Base-by-base conservation (phyloP, 768 basidiomycete species). In the Suillus americanus region DNA sequence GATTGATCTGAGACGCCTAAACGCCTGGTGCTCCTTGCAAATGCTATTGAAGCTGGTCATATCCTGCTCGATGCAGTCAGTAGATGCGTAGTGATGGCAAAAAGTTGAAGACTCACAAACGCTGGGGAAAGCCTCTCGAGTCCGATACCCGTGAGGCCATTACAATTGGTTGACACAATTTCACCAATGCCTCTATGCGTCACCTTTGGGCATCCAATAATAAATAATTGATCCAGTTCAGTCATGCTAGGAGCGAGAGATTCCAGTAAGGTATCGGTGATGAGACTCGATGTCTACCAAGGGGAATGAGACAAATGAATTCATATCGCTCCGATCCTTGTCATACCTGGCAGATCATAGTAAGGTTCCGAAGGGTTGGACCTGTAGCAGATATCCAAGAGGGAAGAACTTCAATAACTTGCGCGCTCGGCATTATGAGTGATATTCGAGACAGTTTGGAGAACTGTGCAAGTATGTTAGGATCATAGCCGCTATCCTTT, bases 371-470 rank as follows among this genome's bases (percentile, higher is more conserved):
- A 57, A 94, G 78, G 3, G 80, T 82, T 33, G 69, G 51, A 0
- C 81, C 80, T 3, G 80, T 85, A 10, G 72, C 62, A 12, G 69
- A 70, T 16, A 86, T 72, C 91, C 91, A 92, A 3, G 72, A 55
- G 1, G 75, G 76, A 25, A 93, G 71, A 7, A 82, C 74, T 41
- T 77, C 73, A 25, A 88, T 78, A 9, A 92, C 86, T 3, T 75
- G 72, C 1, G 70, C 69, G 64, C 85, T 88, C 16, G 92, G 91
- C 92, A 92, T 91, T 60, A 94, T 91, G 63, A 94, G 72, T 1
- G 85, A 83, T 60, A 94, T 78, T 68, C 81, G 84, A 12, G 75
- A 76, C 43, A 93, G 76, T 23, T 72, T 77, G n/a, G 71, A 76
- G 70, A 94, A 89, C 1, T 68, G 75, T 10, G 77, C 64, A 3